Evolutionary conservation across 2,329 filamentous ascomycete species (phyloP), one percentile per base, ranked within the genome.

Genomic region (Ophiostoma ulmi): DNA sequence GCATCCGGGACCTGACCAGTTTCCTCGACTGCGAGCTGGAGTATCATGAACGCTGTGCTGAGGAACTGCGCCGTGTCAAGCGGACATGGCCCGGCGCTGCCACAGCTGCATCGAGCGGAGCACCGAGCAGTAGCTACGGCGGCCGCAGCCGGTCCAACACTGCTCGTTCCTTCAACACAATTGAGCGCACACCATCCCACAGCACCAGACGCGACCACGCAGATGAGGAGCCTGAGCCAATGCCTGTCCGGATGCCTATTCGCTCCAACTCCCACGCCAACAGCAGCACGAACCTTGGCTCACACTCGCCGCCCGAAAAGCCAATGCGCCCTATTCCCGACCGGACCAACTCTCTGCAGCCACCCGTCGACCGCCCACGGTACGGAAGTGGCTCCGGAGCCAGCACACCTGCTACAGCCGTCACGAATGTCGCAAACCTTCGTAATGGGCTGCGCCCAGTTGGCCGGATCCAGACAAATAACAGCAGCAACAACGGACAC

Each of bases 1-100:
- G 90, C 76, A 87, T 97, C 61, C 84, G 86, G 67, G 93, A 97
- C 77, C 83, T 98, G 71, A 89, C 88, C 3, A 83, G 87, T 22
- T 96, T 98, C 78, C 82, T 98, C 69, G 94, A 98, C 73, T 91
- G 92, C 58, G 91, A 98, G 81, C 85, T 98, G 71, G 90, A 91
- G 73, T 97, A 95, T 81, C 91, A 97, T 78, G 94, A 98, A 78
- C 90, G 91, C 72, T 97, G 93, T 78, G 87, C 91, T 70, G 94
- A 97, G 75, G 91, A 96, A 74, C 86, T 98, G 70, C 83, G 85
- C 4, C 83, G 85, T 39, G 82, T 83, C 36, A 82, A 83, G 68
- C 80, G 83, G 71, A 79, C 80, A 72, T 85, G 84, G 83, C 76
- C 75, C 31, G 72, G 75, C 1, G 70, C 75, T 20, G 76, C 75